phyloP scores from a whole-genome alignment of 257 asterid genomes.

The Gardenia jasminoides region DNA sequence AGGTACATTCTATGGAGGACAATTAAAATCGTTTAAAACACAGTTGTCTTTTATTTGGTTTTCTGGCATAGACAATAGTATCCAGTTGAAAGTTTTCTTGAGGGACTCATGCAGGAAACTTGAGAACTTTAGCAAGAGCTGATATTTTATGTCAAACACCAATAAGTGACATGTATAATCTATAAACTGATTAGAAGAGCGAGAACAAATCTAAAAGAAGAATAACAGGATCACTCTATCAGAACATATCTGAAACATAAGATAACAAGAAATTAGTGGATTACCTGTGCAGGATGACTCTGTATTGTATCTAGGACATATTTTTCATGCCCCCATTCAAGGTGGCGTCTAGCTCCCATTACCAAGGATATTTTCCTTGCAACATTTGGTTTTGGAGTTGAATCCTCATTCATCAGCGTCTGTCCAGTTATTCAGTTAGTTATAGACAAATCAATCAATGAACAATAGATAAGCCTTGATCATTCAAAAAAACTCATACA shows the following conservation, averaged over 20 bases:
- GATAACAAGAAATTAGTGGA: constrained; percentile 1
- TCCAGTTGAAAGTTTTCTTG: neutral
- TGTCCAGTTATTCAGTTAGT: constrained; percentile 34
- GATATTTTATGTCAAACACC: neutral
- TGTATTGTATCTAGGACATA: constrained; percentile 88
- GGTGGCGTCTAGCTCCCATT: constrained; percentile 88
- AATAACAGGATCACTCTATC: neutral
- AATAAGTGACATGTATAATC: neutral
- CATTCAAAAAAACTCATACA: neutral
- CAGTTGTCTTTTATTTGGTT: neutral
- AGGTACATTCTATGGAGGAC: neutral
- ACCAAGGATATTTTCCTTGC: constrained; percentile 75
- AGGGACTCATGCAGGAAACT: neutral
- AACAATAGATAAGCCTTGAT: neutral
- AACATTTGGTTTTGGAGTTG: constrained; percentile 40
- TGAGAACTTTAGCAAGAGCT: neutral
- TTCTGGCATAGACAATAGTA: neutral
- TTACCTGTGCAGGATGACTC: constrained; percentile 92
- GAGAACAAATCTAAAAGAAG: neutral
- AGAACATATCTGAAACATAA: neutral
- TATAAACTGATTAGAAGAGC: neutral
- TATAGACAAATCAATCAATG: neutral
- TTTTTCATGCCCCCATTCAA: constrained; percentile 95
- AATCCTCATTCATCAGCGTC: constrained; percentile 76
- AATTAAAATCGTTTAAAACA: neutral